phyloP scores from a whole-genome alignment of 1,284 basidiomycete genomes.

The Tilletia caries region DNA sequence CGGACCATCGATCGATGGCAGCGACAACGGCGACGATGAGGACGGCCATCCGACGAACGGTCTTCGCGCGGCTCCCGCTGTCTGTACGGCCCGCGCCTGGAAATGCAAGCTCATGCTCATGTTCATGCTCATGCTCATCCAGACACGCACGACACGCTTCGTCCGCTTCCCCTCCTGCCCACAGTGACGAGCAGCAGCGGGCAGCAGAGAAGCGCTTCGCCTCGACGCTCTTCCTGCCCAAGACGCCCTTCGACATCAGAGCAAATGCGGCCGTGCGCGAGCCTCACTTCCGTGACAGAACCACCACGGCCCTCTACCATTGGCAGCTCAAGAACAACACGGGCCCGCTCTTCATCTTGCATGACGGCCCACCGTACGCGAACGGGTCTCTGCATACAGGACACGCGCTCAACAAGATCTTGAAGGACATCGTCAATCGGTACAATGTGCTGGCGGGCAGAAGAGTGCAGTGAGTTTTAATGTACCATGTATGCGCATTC shows the following conservation, averaged over 20 bases:
- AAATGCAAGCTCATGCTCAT: not conserved
- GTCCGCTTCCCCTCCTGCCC: no score
- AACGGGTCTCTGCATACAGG: constrained; percentile 95
- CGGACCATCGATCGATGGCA: no score
- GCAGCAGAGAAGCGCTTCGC: constrained; percentile 11
- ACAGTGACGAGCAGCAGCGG: not conserved
- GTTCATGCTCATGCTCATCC: no score
- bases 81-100: not conserved
- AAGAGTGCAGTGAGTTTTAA: constrained; percentile 63
- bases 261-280: constrained; percentile 68
- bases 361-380: constrained; percentile 96
- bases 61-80: not conserved
- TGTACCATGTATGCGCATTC: no score
- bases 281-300: constrained; percentile 64
- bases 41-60: no score
- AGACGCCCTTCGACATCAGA: constrained; percentile 75
- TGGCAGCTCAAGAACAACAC: constrained; percentile 75
- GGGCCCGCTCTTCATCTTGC: constrained; percentile 74
- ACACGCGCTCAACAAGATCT: constrained; percentile 92
- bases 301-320: constrained; percentile 73
- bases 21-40: not conserved
- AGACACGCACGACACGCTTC: no score
- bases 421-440: constrained; percentile 93
- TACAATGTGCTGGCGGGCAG: constrained; percentile 76
- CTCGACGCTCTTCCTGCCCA: constrained; percentile 73